A percentile compares a stretch with the other conserved stretches of the same genome.
phyloP scores from a whole-genome alignment of 306 rosid genomes.

The Inga oerstediana region DNA sequence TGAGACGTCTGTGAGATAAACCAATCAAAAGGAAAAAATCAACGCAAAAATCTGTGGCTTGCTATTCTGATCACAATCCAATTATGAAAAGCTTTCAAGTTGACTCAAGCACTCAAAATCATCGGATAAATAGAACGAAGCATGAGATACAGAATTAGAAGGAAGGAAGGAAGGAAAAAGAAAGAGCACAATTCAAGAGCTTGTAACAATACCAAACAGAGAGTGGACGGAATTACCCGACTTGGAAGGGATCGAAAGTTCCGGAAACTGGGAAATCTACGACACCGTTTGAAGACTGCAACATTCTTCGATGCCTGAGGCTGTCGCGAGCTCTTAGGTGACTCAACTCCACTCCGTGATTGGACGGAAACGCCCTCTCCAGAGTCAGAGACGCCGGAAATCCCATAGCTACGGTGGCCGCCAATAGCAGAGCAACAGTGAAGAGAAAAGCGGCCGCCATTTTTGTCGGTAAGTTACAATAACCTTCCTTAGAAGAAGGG shows the following conservation, averaged over 20 bases:
- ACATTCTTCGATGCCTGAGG: conserved; percentile 71
- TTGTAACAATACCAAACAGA: background rate
- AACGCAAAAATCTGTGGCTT: background rate
- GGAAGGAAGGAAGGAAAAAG: background rate
- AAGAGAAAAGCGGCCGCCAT: conserved; percentile 49
- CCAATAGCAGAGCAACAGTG: conserved; percentile 34
- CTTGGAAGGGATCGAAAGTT: conserved; percentile 79
- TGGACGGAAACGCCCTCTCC: conserved; percentile 81
- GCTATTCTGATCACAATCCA: conserved; percentile 25
- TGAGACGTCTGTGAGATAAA: background rate
- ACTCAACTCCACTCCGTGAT: conserved; percentile 69
- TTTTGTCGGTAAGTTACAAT: conserved; percentile 11
- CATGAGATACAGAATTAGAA: background rate
- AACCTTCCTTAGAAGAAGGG: background rate
- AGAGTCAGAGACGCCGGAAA: conserved; percentile 66
- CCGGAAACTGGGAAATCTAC: conserved; percentile 73
- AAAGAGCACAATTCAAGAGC: conserved; percentile 4
- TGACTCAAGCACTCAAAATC: conserved; percentile 22
- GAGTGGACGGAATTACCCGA: conserved; percentile 60
- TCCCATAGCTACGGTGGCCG: conserved; percentile 34
- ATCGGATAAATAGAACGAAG: background rate
- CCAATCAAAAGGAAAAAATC: conserved; percentile 15
- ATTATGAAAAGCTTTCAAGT: conserved; percentile 15
- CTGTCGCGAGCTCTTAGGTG: conserved; percentile 71
- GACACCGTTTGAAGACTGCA: conserved; percentile 73